Evolutionary conservation across 1,284 basidiomycete genomes (phyloP), one percentile per base, ranked within the genome.

Genomic region (Trichosporon ovoides): DNA sequence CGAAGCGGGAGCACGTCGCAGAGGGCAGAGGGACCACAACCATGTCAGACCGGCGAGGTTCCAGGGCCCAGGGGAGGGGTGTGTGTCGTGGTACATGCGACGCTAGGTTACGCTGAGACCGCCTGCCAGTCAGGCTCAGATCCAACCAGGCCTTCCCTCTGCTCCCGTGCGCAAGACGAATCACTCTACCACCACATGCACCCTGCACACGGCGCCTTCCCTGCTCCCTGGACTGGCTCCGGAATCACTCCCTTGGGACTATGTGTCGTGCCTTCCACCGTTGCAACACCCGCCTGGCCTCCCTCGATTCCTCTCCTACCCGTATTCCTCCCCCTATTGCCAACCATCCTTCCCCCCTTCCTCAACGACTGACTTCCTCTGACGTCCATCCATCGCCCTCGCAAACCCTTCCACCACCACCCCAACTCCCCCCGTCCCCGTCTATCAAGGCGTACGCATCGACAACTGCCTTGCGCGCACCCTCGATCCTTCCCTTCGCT

Each of bases 241-340:
- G 43, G 43, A 48, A 51, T 51, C 49, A 51, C 49, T 51, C 49
- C 33, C 49, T 51, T 34, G 34, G 49, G 49, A 51, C 35, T 51
- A n/a, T n/a, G 18, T 51, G 33, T 36, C 33, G 49, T 34, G 49
- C 49, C 49, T 51, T 48, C 43, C 43, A 48, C 43, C 43, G 43
- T 31, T 48, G 43, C 43, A 48, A n/a, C 9, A 22, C 28, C 7
- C 14, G 18, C 7, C 11, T 22, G 22, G n/a, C 13, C 52, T 18
- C 51, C 22, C 18, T 20, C 50, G n/a, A 38, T 13, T 16, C 11
- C 35, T 13, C 40, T 14, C 20, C 33, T 16, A 31, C 36, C 48
- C 12, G 19, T 35, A 18, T 19, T 35, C n/a, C n/a, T n/a, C n/a
- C 18, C 18, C 36, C 22, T 31, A 16, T 35, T 14, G 14, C 18